phyloP scores from a whole-genome alignment of 331 rosid species.

The Quercus lobata region DNA sequence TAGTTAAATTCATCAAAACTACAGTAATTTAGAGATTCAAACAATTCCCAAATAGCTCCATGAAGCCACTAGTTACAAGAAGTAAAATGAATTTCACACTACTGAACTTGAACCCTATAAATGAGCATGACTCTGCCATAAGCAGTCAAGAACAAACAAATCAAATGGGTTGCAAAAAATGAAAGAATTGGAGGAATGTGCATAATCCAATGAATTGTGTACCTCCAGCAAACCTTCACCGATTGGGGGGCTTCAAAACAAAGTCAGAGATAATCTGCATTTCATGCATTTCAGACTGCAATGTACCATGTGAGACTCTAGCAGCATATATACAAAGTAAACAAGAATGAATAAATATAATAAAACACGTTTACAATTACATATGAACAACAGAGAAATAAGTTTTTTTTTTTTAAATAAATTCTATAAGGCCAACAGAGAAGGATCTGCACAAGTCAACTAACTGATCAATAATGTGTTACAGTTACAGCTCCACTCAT shows the following conservation, averaged over 20 bases:
- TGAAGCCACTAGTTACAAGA: no score
- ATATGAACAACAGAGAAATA: conserved; percentile 27
- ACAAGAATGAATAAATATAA: conserved; percentile 9
- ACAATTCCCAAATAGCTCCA: no score
- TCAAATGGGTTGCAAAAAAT: no score
- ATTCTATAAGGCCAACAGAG: conserved; percentile 16
- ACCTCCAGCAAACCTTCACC: not conserved
- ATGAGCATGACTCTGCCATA: no score
- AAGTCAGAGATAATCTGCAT: not conserved
- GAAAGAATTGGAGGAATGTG: no score
- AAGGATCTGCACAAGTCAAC: conserved; percentile 3
- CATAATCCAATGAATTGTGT: not conserved
- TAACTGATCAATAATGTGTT: conserved; percentile 4
- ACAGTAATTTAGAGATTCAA: no score
- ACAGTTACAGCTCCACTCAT: conserved; percentile 25
- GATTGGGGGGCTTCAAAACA: not conserved
- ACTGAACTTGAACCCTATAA: no score
- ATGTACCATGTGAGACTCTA: not conserved
- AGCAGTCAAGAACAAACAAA: no score
- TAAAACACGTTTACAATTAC: conserved; percentile 2
- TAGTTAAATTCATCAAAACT: no score
- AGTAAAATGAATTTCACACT: no score
- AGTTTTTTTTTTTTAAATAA: not conserved
- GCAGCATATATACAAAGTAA: not conserved
- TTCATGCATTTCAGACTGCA: not conserved